These are phyloP conservation scores for Ogataea nonfermentans DNA, from an alignment of 805 yeast genomes.

Conservation along the genomic window DNA sequence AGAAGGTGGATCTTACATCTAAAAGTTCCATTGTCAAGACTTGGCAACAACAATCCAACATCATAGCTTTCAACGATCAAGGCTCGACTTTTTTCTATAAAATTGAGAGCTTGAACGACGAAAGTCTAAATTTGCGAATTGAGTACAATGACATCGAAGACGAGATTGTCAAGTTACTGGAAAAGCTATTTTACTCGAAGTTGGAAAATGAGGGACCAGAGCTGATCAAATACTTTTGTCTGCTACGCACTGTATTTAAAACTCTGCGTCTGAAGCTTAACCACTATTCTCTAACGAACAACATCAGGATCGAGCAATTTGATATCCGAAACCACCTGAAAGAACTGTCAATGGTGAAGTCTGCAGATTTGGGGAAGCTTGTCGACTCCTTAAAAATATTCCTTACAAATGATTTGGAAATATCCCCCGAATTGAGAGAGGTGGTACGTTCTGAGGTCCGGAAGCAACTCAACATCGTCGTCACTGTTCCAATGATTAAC, in stretches of 20 bases:
- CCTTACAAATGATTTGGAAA: slow-evolving; percentile 9
- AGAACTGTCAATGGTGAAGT: slow-evolving; percentile 14
- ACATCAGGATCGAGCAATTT: slow-evolving; percentile 18
- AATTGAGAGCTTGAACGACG: slow-evolving; percentile 37
- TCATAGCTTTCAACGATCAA: slow-evolving; percentile 67
- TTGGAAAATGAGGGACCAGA: slow-evolving; percentile 9
- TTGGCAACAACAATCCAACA: slow-evolving; percentile 33
- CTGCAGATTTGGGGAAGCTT: slow-evolving; percentile 15
- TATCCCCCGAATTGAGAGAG: slow-evolving; percentile 6
- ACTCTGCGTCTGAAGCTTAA: slow-evolving; percentile 27
- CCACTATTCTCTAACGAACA: slow-evolving; percentile 28
- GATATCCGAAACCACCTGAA: slow-evolving; percentile 5
- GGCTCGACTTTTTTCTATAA: slow-evolving; percentile 62
- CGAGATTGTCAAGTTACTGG: slow-evolving; percentile 40
- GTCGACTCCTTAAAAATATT: slow-evolving; percentile 14
- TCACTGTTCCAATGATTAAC: slow-evolving; percentile 60
- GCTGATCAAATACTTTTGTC: slow-evolving; percentile 22
- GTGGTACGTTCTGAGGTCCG: slow-evolving; percentile 4
- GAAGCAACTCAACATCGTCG: slow-evolving; percentile 43
- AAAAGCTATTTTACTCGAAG: slow-evolving; percentile 16
- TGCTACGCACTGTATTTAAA: slow-evolving; percentile 24
- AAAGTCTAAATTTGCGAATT: slow-evolving; percentile 42
- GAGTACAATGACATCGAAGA: slow-evolving; percentile 44
- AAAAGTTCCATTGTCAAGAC: slow-evolving; percentile 22
- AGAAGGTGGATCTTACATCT: slow-evolving; percentile 36